Base-by-base conservation (phyloP, 2,329 filamentous ascomycete species). In the Fusarium verticillioides region DNA sequence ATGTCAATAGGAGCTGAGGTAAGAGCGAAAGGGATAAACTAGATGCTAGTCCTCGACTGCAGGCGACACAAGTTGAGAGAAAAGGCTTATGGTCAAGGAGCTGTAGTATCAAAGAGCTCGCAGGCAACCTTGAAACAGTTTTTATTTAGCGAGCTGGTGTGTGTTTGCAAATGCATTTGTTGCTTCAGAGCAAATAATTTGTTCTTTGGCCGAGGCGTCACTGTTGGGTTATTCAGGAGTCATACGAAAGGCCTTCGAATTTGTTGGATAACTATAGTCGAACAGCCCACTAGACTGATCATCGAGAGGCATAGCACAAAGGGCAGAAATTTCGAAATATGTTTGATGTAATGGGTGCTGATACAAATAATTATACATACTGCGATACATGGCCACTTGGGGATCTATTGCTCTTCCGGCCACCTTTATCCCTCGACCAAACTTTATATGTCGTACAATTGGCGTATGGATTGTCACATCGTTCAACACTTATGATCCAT, bases 311-410 rank as follows among this genome's bases (percentile, higher is more conserved):
- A 40, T 30, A 63, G n/a, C 9, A 53, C 11, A 62, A 19, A 28
- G 40, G 49, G 19, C 34, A 57, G 39, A 21, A 34, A 39, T 43
- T 56, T 47, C 49, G 42, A 54, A 60, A 53, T 43, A 56, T 56
- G 61, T 43, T 47, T 44, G 59, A 49, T 69, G 68, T 36, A 61
- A 59, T 66, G 63, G 36, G 68, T 69, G 60, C 61, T 76, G 54
- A 61, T 78, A 78, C 76, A 78, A 49, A 68, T 78, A 67, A 56
- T 74, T 74, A 68, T 78, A 77, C 75, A 78, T 75, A 68, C 66
- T 64, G 63, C 26, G 56, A 57, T 67, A 32, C 46, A 67, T 60
- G 58, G 26, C 64, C 56, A 53, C 30, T 52, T 16, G n/a, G 19
- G 39, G 42, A 37, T 53, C n/a, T 60, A 56, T 58, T n/a, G 49